Conservation (phyloP, 768 basidiomycete genomes). For the Lepiota subincarnata region DNA sequence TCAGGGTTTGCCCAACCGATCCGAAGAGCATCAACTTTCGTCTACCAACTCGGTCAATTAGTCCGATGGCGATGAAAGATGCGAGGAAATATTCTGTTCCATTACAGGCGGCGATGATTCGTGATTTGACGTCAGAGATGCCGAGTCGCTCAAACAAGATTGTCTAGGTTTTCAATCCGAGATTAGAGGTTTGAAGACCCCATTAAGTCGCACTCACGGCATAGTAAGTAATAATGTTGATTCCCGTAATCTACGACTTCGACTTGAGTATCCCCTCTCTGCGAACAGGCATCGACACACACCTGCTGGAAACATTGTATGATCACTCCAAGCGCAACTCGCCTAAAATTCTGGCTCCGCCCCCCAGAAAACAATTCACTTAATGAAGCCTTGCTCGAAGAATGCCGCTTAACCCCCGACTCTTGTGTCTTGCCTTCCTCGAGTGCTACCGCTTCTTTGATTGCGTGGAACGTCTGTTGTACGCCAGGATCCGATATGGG, state of each 20-base stretch:
- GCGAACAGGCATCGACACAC: neutral
- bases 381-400: constrained; percentile 31
- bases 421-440: constrained; percentile 7
- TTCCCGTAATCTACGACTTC: constrained; percentile 48
- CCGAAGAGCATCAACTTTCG: constrained; percentile 70
- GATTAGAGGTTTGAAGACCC: neutral
- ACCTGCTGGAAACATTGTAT: constrained; percentile 66
- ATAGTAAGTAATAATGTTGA: constrained; percentile 63
- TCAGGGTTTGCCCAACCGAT: constrained; percentile 52
- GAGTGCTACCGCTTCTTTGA: constrained; percentile 4
- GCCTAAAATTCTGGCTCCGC: constrained; percentile 56
- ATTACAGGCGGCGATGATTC: constrained; percentile 62
- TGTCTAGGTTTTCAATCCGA: constrained; percentile 32
- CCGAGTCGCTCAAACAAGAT: constrained; percentile 57
- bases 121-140: constrained; percentile 51
- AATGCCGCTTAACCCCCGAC: neutral
- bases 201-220: constrained; percentile 22
- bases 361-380: constrained; percentile 54
- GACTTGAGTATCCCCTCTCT: neutral
- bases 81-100: constrained; percentile 71
- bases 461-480: constrained; percentile 40
- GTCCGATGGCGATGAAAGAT: constrained; percentile 65
- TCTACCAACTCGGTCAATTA: constrained; percentile 71
- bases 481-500: constrained; percentile 42
- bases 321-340: constrained; percentile 49